Base-by-base conservation (phyloP, 2,329 filamentous ascomycete species). In the Blastomyces parvus region DNA sequence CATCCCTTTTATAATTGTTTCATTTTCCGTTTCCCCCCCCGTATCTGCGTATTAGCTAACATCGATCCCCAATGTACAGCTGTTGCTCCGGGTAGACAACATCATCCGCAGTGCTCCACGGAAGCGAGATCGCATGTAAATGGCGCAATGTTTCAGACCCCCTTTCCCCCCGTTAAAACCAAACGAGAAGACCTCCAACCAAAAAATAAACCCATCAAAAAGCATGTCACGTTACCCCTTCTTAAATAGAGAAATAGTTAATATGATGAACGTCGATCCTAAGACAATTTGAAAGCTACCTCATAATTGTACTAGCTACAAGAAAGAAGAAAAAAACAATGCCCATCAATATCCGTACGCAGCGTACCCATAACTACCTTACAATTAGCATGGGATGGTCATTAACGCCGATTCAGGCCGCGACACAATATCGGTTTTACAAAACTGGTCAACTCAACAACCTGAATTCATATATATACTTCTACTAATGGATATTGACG, bases 31-130 rank as follows among this genome's bases (percentile, higher is more conserved):
- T 9, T 40, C 7, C n/a, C 19, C 36, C 36, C 36, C 3, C 4
- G 13, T 38, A 38, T 38, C 36, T 3, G 9, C 25, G 13, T 36
- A 36, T 59, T 36, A 38, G 63, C 70, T 70, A 67, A 70, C 64
- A 9, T 8, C 14, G 7, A 59, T 63, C 4, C 62, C 69, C 70
- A 79, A 19, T 58, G 65, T 63, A 61, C 69, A 93, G 89, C 82
- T 97, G 68, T 84, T 99, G 67, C 82, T 99, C 68, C 86, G 94
- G 74, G 94, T 99, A 61, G 94, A 99, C 80, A 94, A 97, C 77
- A 99, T 99, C 76, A 97, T 99, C 75, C 88, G 93, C 66, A 90
- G 91, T 60, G 94, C 94, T 61, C 94, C 94, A 61, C 83, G 94
- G 74, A 86, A 84, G 79, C 83, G 91, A 66, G 89, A 93, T 76